These are phyloP conservation scores for Uronychia binucleata DNA, from an alignment of 73 alveolate species.

Conservation along the genomic window DNA sequence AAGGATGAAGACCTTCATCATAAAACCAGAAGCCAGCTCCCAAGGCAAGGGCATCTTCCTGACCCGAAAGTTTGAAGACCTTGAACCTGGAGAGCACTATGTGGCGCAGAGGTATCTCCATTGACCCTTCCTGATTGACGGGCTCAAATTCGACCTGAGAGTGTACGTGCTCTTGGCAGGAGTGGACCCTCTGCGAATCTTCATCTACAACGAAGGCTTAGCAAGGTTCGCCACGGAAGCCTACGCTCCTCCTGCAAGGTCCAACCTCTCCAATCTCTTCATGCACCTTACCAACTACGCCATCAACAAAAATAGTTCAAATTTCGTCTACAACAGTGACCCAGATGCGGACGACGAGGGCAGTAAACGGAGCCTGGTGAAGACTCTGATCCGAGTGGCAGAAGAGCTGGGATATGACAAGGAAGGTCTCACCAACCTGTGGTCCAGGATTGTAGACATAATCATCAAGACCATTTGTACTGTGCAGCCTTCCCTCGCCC, in stretches of 20 bases:
- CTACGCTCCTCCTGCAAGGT: constrained; percentile 53
- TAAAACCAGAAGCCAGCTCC: constrained; percentile 78
- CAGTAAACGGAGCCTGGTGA: not conserved
- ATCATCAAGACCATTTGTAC: constrained; percentile 5
- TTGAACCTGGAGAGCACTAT: constrained; percentile 10
- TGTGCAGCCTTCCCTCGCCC: constrained; percentile 13
- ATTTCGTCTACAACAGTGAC: not conserved
- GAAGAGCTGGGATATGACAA: not conserved
- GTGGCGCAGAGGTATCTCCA: constrained; percentile 72
- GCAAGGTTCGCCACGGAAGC: constrained; percentile 89
- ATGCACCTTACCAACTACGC: constrained; percentile 90
- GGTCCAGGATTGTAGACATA: not conserved
- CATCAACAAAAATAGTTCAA: constrained; percentile 57
- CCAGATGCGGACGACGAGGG: not conserved
- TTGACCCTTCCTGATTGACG: constrained; percentile 77
- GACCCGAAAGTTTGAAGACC: constrained; percentile 46
- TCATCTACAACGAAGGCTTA: constrained; percentile 76
- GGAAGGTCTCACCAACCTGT: not conserved
- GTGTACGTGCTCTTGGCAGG: constrained; percentile 79
- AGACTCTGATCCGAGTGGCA: not conserved
- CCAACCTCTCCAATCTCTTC: constrained; percentile 47
- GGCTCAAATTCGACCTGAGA: constrained; percentile 83
- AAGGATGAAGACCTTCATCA: constrained; percentile 62
- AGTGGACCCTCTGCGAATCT: constrained; percentile 79
- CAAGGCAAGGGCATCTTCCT: constrained; percentile 72